phyloP scores from a whole-genome alignment of 495 filamentous ascomycete genomes.

The Ramalina peruviana region DNA sequence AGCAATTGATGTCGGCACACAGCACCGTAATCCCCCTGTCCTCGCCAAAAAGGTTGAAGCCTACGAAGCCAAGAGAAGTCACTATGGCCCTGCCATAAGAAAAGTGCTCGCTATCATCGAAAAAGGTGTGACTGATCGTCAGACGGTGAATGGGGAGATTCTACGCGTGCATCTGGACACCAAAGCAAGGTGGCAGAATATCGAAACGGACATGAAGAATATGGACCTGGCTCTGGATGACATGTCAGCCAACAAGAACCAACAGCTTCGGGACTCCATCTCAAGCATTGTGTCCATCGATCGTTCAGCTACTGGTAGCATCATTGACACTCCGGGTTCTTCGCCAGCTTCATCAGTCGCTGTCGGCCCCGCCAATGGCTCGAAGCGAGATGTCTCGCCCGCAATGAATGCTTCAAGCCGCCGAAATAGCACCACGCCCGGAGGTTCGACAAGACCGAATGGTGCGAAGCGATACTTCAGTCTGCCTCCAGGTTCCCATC shows the following conservation, averaged over 20 bases:
- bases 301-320: constrained; percentile 55
- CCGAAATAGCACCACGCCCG: constrained; percentile 37
- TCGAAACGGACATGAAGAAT: constrained; percentile 61
- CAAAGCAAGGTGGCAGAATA: constrained; percentile 57
- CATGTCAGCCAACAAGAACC: constrained; percentile 45
- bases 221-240: constrained; percentile 65
- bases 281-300: constrained; percentile 85
- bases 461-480: constrained; percentile 25
- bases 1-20: constrained; percentile 56
- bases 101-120: constrained; percentile 81
- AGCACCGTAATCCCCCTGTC: constrained; percentile 49
- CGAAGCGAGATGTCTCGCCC: constrained; percentile 25
- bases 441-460: constrained; percentile 27
- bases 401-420: constrained; percentile 31
- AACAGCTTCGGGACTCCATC: constrained; percentile 80
- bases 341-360: constrained; percentile 85
- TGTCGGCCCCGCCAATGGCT: constrained; percentile 35
- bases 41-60: constrained; percentile 74
- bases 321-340: constrained; percentile 63
- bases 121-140: constrained; percentile 75
- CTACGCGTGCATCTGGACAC: constrained; percentile 70
- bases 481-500: constrained; percentile 27
- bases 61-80: constrained; percentile 88
- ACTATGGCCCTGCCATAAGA: constrained; percentile 91
- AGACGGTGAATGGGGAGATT: constrained; percentile 93